Percentiles rank a stretch among this genome's conserved stretches.
phyloP scores from a whole-genome alignment of 2,329 filamentous ascomycete species.

The Biscogniauxia sp. region DNA sequence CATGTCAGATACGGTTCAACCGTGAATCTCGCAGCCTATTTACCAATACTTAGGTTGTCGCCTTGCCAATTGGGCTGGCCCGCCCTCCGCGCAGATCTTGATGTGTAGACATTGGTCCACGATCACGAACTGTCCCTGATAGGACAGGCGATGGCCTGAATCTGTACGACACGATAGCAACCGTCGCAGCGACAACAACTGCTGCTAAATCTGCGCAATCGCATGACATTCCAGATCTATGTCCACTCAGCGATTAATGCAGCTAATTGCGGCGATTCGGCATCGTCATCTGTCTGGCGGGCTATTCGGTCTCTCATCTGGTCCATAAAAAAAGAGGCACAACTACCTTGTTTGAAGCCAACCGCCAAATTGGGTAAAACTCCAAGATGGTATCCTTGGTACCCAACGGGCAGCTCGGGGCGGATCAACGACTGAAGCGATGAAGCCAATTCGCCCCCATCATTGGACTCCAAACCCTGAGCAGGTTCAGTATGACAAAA shows the following conservation, averaged over 20 bases:
- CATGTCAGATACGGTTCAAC: slow-evolving; percentile 26
- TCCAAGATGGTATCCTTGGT: slow-evolving; percentile 13
- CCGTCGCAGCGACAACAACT: neutral
- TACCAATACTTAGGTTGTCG: slow-evolving; percentile 12
- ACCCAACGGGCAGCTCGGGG: slow-evolving; percentile 14
- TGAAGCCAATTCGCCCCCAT: slow-evolving; percentile 24
- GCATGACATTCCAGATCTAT: neutral
- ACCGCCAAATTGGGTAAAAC: neutral
- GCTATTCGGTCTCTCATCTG: neutral
- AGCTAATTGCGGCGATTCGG: neutral
- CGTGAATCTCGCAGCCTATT: slow-evolving; percentile 17
- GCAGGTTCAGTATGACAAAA: slow-evolving; percentile 24
- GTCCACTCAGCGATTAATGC: neutral
- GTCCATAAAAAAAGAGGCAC: neutral
- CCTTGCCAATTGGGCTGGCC: slow-evolving; percentile 18
- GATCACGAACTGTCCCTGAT: slow-evolving; percentile 18
- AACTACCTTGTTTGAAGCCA: neutral
- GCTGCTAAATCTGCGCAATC: neutral
- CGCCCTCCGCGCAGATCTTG: slow-evolving; percentile 6
- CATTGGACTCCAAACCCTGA: slow-evolving; percentile 23
- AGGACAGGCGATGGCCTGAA: slow-evolving; percentile 2
- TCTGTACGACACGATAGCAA: neutral
- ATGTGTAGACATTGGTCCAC: slow-evolving; percentile 18
- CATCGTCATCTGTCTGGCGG: no score
- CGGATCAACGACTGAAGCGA: slow-evolving; percentile 13